Percentiles rank a stretch among this genome's conserved stretches.
Conservation (phyloP, 805 yeast genomes). For the Metschnikowia vanudenii region DNA sequence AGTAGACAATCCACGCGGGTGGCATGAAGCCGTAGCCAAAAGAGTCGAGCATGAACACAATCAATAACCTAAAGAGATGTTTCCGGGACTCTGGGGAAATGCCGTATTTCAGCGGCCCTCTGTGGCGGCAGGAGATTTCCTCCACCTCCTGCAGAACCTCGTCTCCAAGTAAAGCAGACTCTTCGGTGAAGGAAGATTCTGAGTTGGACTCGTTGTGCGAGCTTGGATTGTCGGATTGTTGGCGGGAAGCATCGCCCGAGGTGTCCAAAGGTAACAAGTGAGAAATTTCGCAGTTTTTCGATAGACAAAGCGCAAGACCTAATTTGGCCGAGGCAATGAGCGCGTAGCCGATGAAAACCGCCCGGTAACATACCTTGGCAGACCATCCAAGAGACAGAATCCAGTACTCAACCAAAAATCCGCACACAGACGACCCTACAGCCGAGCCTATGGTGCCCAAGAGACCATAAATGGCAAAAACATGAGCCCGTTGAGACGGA, state of each 20-base stretch:
- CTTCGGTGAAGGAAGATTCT: constrained; percentile 5
- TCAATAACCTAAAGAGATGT: constrained; percentile 47
- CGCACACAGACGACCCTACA: constrained; percentile 64
- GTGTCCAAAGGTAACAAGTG: not conserved
- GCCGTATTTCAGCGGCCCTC: constrained; percentile 24
- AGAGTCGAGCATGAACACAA: constrained; percentile 79
- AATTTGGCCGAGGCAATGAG: constrained; percentile 53
- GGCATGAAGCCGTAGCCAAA: constrained; percentile 89
- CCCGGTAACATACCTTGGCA: constrained; percentile 48
- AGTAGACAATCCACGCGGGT: constrained; percentile 83
- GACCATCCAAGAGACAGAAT: constrained; percentile 31
- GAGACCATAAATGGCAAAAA: constrained; percentile 73
- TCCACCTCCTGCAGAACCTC: constrained; percentile 4
- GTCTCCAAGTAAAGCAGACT: constrained; percentile 6
- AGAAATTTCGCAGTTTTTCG: constrained; percentile 51
- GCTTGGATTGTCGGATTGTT: too few species aligned
- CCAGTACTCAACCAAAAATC: constrained; percentile 52
- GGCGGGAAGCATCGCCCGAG: not conserved
- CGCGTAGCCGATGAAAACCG: constrained; percentile 57
- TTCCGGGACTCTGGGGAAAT: constrained; percentile 44
- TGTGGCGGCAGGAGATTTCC: not conserved
- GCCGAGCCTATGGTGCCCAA: constrained; percentile 73
- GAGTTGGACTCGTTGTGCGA: too few species aligned
- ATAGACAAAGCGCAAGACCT: constrained; percentile 47
- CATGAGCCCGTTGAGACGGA: constrained; percentile 59